Evolutionary conservation across 2,329 filamentous ascomycete species (phyloP).

Genomic region (Aplosporella prunicola): DNA sequence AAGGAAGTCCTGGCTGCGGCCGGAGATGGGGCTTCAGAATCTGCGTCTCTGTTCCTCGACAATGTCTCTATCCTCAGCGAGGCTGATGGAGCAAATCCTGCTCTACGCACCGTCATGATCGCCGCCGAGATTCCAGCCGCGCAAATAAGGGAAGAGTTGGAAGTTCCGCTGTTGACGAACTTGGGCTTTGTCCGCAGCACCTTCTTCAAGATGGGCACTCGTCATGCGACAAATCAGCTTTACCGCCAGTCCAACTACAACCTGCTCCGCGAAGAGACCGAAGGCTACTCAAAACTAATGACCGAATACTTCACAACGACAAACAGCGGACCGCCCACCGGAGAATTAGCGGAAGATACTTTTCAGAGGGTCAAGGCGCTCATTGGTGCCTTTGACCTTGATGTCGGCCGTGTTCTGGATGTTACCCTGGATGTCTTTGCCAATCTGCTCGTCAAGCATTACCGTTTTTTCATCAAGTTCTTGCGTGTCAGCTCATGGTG

Average conservation of each 20-base stretch:
- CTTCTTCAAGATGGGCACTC: slow-evolving; percentile 73
- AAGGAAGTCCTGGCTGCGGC: slow-evolving; percentile 60
- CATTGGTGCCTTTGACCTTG: slow-evolving; percentile 93
- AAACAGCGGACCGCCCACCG: slow-evolving; percentile 61
- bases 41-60: slow-evolving; percentile 64
- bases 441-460: slow-evolving; percentile 84
- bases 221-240: slow-evolving; percentile 83
- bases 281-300: slow-evolving; percentile 92
- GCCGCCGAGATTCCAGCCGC: slow-evolving; percentile 62
- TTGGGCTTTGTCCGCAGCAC: slow-evolving; percentile 76
- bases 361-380: slow-evolving; percentile 90
- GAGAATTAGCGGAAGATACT: slow-evolving; percentile 69
- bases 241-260: slow-evolving; percentile 98
- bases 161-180: slow-evolving; percentile 63
- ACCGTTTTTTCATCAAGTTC: slow-evolving; percentile 89
- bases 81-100: slow-evolving; percentile 48
- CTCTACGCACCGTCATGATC: slow-evolving; percentile 59
- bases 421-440: slow-evolving; percentile 93
- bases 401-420: slow-evolving; percentile 88
- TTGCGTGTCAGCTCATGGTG: slow-evolving; percentile 92
- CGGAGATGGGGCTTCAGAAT: slow-evolving; percentile 36
- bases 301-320: slow-evolving; percentile 92
- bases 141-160: slow-evolving; percentile 73
- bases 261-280: slow-evolving; percentile 83
- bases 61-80: slow-evolving; percentile 72